Conservation (phyloP, 202 grass and related monocot species). For the Schoenoplectus tabernaemontani region DNA sequence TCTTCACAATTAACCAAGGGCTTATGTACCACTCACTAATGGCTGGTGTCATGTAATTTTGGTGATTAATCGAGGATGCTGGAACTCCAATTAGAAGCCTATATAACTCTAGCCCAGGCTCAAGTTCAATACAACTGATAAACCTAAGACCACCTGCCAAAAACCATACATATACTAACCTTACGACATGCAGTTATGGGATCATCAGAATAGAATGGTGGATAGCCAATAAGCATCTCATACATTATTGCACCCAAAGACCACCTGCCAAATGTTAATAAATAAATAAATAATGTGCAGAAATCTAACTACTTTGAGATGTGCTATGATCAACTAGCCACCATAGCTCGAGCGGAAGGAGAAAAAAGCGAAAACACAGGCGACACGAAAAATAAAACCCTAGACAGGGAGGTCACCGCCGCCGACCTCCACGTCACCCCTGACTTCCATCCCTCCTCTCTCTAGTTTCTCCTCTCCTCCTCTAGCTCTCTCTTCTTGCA, state of each 20-base stretch:
- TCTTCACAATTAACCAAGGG: too few species aligned
- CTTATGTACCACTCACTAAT: neutral
- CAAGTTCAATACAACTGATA: slow-evolving; percentile 6
- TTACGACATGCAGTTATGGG: slow-evolving; percentile 95
- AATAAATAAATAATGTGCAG: too few species aligned
- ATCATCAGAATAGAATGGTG: slow-evolving; percentile 93
- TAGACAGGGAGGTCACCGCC: too few species aligned
- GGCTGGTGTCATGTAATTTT: neutral
- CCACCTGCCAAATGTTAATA: slow-evolving; percentile 59
- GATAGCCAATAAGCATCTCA: slow-evolving; percentile 99
- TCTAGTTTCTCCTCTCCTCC: too few species aligned
- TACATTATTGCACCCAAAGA: slow-evolving; percentile 98
- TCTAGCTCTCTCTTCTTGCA: too few species aligned
- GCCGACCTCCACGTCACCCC: too few species aligned
- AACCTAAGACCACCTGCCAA: neutral
- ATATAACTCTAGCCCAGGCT: neutral
- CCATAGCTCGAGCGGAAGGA: too few species aligned
- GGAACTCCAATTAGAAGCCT: neutral
- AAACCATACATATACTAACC: slow-evolving; percentile 26
- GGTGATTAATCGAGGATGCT: neutral
- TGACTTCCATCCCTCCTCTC: too few species aligned
- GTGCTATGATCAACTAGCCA: too few species aligned
- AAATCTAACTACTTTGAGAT: too few species aligned
- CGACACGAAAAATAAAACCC: too few species aligned
- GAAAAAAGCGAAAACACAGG: too few species aligned